A percentile compares a stretch with the other conserved stretches of the same genome.
Evolutionary conservation across 305 asterid species (phyloP).

Genomic region (Fraxinus floribunda): DNA sequence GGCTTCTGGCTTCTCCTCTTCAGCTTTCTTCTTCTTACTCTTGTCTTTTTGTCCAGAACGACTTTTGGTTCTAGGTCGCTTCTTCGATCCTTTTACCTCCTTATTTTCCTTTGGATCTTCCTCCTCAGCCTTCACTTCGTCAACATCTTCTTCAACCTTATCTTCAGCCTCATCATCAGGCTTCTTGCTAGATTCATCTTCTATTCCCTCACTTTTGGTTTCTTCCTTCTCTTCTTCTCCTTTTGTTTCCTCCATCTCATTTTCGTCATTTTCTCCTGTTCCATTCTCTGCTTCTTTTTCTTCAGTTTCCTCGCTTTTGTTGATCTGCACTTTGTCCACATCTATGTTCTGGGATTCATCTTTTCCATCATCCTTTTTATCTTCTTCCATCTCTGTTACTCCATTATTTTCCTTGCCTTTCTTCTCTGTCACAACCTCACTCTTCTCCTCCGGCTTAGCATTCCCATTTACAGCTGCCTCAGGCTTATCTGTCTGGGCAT

Average conservation of each 20-base stretch:
- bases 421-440: not conserved
- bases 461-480: not conserved
- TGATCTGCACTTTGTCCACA: not conserved
- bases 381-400: conserved; percentile 15
- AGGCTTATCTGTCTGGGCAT: not conserved
- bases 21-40: conserved; percentile 24
- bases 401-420: not conserved
- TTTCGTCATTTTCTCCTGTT: conserved; percentile 4
- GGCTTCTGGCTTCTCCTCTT: conserved; percentile 32
- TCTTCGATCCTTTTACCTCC: conserved; percentile 31
- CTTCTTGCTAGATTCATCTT: conserved; percentile 22
- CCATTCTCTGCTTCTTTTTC: conserved; percentile 11
- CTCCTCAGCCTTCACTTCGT: conserved; percentile 34
- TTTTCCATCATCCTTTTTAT: not conserved
- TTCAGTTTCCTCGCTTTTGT: not conserved
- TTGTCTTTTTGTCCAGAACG: conserved; percentile 20
- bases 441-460: not conserved
- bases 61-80: conserved; percentile 14
- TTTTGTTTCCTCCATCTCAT: not conserved
- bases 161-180: conserved; percentile 23
- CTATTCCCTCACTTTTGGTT: conserved; percentile 19
- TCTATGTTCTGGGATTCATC: not conserved
- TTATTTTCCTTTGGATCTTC: conserved; percentile 29
- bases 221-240: conserved; percentile 21
- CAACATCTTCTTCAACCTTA: conserved; percentile 36